Base-by-base conservation (phyloP, 345 rosid species). In the Dipteronia sinensis region DNA sequence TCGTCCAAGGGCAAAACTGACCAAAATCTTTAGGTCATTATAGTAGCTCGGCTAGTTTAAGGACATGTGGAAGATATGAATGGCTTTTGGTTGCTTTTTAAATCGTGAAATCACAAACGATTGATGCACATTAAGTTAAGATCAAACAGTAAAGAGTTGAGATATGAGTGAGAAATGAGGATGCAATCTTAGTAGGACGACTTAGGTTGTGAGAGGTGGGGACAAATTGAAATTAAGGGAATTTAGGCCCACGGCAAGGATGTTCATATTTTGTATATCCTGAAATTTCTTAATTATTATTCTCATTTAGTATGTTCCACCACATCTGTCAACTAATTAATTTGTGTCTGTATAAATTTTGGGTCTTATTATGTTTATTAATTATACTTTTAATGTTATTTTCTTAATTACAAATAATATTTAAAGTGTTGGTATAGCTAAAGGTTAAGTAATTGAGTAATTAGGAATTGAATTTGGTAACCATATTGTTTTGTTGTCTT, bases 1-100 rank as follows among this genome's bases (percentile, higher is more conserved):
- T 12, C 17, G 46, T 67, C 34, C 64, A 76, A 38, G 47, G 58
- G 11, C 10, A 42, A 31, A 49, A 63, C n/a, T 27, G 47, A 47
- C 66, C 47, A 31, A 13, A 47, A 80, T 77, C 71, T 66, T 77
- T 77, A 19, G 79, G 58, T 80, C 71, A 79, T 77, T 71, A 80
- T 38, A 67, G 66, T 29, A 42, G 55, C 11, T 47, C 13, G 4
- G 47, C 1, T 20, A 59, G 65, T 12, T 70, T 8, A 20, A 27
- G 31, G 81, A 66, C 75, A 71, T 74, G 56, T 68, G 75, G 46
- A 31, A 38, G 31, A 31, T 75, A 65, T 58, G 67, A 15, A 46
- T 7, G 19, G 55, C 3, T 49, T 15, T 49, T 49, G 38, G 38
- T 34, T 34, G 6, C 38, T 6, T 34, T 34, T 4, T 34, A 42